Percentiles rank a stretch among this genome's conserved stretches.
These are phyloP conservation scores for Physaria fendleri DNA, from an alignment of 345 rosid species.

Conservation along the genomic window DNA sequence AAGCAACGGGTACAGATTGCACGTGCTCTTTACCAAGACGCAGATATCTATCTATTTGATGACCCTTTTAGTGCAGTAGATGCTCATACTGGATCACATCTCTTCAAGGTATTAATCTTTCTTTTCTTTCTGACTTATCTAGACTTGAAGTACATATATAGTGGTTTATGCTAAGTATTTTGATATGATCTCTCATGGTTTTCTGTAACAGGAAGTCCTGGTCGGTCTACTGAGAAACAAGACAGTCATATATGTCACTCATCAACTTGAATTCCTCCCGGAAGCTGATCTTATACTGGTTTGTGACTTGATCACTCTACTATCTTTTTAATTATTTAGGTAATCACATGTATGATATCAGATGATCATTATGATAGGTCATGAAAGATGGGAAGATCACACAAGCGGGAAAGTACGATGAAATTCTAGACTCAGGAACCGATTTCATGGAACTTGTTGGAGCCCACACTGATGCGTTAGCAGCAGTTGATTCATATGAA, in stretches of 20 bases:
- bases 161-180: not conserved
- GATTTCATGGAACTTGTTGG: slow-evolving; percentile 67
- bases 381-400: slow-evolving; percentile 72
- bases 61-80: slow-evolving; percentile 81
- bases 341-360: not conserved
- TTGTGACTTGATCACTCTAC: slow-evolving; percentile 8
- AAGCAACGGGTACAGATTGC: slow-evolving; percentile 80
- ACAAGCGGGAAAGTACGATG: slow-evolving; percentile 64
- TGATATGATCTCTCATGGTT: slow-evolving; percentile 8
- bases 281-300: slow-evolving; percentile 62
- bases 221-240: slow-evolving; percentile 41
- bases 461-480: slow-evolving; percentile 46
- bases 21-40: slow-evolving; percentile 57
- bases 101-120: slow-evolving; percentile 49
- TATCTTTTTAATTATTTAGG: not conserved
- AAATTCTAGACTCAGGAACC: slow-evolving; percentile 40
- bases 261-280: slow-evolving; percentile 55
- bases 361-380: slow-evolving; percentile 41
- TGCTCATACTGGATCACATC: slow-evolving; percentile 66
- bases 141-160: not conserved
- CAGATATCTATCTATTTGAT: slow-evolving; percentile 68
- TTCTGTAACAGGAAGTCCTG: slow-evolving; percentile 48
- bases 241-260: slow-evolving; percentile 57
- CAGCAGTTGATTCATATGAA: slow-evolving; percentile 37
- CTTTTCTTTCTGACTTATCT: slow-evolving; percentile 1